phyloP scores from a whole-genome alignment of 2,329 filamentous ascomycete genomes.

The Arthrobotrys entomopaga region DNA sequence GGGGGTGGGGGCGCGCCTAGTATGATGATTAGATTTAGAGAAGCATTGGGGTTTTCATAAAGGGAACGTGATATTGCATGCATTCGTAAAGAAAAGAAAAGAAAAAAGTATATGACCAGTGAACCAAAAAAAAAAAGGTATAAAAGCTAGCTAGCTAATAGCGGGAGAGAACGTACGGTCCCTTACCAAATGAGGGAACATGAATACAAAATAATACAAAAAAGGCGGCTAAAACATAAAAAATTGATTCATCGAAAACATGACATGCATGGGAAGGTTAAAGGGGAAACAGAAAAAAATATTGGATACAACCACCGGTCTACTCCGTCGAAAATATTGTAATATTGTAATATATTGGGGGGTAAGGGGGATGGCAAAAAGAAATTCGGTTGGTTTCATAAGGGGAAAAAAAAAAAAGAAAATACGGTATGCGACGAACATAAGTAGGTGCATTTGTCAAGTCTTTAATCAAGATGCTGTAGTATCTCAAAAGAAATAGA shows the following conservation, averaged over 20 bases:
- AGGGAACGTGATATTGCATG: slow-evolving; percentile 45
- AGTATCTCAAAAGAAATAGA: slow-evolving; percentile 40
- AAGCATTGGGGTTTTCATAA: not conserved
- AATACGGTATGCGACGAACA: too few relatives aligned
- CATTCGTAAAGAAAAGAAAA: not conserved
- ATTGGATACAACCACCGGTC: slow-evolving; percentile 45
- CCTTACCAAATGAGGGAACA: slow-evolving; percentile 18
- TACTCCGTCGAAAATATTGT: slow-evolving; percentile 46
- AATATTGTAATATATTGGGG: slow-evolving; percentile 18
- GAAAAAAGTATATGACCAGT: not conserved
- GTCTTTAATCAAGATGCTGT: slow-evolving; percentile 41
- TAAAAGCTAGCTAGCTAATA: slow-evolving; percentile 33
- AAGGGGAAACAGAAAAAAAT: slow-evolving; percentile 28
- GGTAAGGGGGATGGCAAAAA: slow-evolving; percentile 5
- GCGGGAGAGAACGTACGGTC: slow-evolving; percentile 33
- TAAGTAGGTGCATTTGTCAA: not conserved
- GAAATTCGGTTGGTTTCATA: slow-evolving; percentile 7
- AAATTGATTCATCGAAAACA: slow-evolving; percentile 12
- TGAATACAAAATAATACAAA: not conserved
- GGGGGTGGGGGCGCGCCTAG: not conserved
- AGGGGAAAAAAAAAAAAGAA: too few relatives aligned
- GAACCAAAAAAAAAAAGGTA: slow-evolving; percentile 12
- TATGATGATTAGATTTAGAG: not conserved
- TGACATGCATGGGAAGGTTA: not conserved
- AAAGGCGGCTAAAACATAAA: slow-evolving; percentile 8